Evolutionary conservation across 805 yeast species (phyloP), one percentile per base, ranked within the genome.

Genomic region (Yamadazyma philogaea): DNA sequence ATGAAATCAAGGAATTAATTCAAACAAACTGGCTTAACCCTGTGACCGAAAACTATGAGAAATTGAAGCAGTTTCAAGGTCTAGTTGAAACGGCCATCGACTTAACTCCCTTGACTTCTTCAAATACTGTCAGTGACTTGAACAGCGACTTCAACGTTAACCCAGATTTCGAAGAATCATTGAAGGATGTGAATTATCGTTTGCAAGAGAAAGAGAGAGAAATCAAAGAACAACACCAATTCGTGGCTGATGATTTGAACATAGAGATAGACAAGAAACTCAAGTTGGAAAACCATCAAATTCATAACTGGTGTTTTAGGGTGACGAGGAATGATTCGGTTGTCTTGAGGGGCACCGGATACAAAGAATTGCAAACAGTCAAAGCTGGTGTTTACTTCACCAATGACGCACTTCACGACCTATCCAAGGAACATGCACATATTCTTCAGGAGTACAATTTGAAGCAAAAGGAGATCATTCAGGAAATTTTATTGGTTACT

Each of bases 341-440:
- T 8, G 82, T 85, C 16, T 70, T 93, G 45, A 78, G 98, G 53
- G 47, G 47, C 1, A 66, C 72, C 1, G 74, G 77, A 30, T 90
- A 82, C 58, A 75, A 75, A 39, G 97, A 93, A 60, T 69, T 91
- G 34, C 86, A 89, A 39, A 91, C 97, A 0, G 95, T 88, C 22
- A 93, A 93, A 59, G 96, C 96, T 1, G 99, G 99, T 44, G 91
- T 91, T 4, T 88, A 75, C 60, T 93, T 93, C 70, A 88, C 96
- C 7, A 87, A 96, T 1, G 62, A 69, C 33, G 74, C 74, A 47
- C 68, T 93, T 51, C 71, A 77, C 32, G 70, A 73, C n/a, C 67
- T 82, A 27, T 80, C 89, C 11, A 66, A 70, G 28, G 78, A 81
- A 44, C 81, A 80, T 51, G 64, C 67, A 11, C 78, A 78, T 34